phyloP scores from a whole-genome alignment of 2,329 filamentous ascomycete genomes.

The Neopestalotiopsis rosae region DNA sequence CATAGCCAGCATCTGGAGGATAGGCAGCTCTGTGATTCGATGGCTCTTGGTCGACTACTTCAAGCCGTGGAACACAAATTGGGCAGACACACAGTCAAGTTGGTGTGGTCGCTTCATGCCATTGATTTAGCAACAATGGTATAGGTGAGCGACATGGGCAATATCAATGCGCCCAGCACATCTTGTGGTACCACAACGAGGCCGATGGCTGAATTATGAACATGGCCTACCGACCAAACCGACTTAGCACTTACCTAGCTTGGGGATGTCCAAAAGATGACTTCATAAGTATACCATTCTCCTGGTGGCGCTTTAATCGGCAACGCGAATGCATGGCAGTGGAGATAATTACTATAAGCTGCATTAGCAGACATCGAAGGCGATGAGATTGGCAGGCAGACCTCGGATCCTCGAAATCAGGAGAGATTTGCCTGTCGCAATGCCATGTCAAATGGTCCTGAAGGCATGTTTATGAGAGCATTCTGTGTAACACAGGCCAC shows the following conservation, averaged over 20 bases:
- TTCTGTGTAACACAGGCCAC: background rate
- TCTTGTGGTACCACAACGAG: background rate
- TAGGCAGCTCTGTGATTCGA: background rate
- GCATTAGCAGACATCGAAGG: constrained; percentile 2
- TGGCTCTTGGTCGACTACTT: background rate
- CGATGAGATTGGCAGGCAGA: background rate
- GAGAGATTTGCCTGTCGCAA: no score
- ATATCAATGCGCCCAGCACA: background rate
- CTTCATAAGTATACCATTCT: constrained; percentile 16
- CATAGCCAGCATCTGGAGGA: background rate
- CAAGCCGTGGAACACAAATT: background rate
- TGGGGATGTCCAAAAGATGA: constrained; percentile 10
- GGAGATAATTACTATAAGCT: constrained; percentile 12
- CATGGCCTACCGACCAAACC: background rate
- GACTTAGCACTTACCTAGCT: background rate
- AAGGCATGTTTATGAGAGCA: background rate
- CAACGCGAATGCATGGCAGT: constrained; percentile 14
- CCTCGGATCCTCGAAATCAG: background rate
- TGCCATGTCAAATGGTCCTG: background rate
- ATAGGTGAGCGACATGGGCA: background rate
- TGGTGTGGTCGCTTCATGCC: background rate
- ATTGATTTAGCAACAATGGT: background rate
- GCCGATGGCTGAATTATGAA: background rate
- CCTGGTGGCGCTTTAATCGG: constrained; percentile 4
- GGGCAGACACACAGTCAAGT: constrained; percentile 2